phyloP scores from a whole-genome alignment of 2,329 filamentous ascomycete genomes.

The Diaporthe sp. region DNA sequence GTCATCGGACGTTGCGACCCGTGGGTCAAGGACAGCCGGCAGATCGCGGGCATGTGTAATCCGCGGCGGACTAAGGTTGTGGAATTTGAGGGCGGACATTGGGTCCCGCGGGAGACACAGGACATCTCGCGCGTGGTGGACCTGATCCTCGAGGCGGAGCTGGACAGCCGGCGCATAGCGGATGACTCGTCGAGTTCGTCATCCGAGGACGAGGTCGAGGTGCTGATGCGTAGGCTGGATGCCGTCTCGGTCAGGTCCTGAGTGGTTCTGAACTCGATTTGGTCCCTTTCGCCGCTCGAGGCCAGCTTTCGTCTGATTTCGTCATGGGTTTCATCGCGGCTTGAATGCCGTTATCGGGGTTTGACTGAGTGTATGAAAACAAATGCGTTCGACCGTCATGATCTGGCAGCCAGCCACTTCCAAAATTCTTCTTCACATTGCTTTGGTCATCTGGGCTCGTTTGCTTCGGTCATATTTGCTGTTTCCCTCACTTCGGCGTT shows the following conservation, averaged over 20 bases:
- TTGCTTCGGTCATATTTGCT: neutral
- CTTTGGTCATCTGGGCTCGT: too few relatives aligned
- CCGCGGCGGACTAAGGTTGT: slow-evolving; percentile 40
- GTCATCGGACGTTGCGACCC: slow-evolving; percentile 44
- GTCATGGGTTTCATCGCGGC: neutral
- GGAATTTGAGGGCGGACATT: slow-evolving; percentile 45
- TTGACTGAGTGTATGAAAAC: neutral
- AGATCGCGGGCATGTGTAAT: slow-evolving; percentile 43
- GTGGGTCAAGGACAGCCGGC: slow-evolving; percentile 42
- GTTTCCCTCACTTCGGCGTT: neutral
- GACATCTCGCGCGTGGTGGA: slow-evolving; percentile 40
- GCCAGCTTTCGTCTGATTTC: neutral
- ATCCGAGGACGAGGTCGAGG: slow-evolving; percentile 20
- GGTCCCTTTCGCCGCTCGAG: neutral
- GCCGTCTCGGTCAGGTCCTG: slow-evolving; percentile 10
- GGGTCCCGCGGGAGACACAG: slow-evolving; percentile 44
- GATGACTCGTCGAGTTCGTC: slow-evolving; percentile 23
- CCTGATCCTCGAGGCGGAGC: slow-evolving; percentile 31
- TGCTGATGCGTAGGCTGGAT: slow-evolving; percentile 14
- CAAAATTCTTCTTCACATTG: too few relatives aligned
- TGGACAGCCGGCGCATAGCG: slow-evolving; percentile 19
- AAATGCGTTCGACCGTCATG: neutral
- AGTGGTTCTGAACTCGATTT: neutral
- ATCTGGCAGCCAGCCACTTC: neutral
- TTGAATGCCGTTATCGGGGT: neutral